Base-by-base conservation (phyloP, 805 yeast genomes). In the Cyberlindnera xishuangbannaensis region DNA sequence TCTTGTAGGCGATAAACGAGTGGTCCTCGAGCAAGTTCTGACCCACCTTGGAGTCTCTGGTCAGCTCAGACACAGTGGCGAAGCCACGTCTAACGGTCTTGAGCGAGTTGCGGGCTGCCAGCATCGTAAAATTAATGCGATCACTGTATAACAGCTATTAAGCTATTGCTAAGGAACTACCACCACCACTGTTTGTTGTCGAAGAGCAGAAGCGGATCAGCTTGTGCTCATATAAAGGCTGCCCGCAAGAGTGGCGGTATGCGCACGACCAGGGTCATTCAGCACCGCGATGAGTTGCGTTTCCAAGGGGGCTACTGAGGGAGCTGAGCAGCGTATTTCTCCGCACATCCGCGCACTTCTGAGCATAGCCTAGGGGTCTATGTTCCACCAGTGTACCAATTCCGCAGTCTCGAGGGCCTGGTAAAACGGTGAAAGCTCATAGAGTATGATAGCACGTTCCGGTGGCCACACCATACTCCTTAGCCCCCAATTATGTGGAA, bases 1-100 rank as follows among this genome's bases (percentile, higher is more conserved):
- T 73, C 71, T 87, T 87, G 77, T 90, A 90, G 63, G 86, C 81
- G 62, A 90, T 83, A 73, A 76, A 88, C 34, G 90, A 83, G 64
- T 75, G 77, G 56, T 76, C 70, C 69, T 83, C 95, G 62, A 83
- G 69, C 66, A 80, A 71, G 71, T 83, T 85, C 68, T 79, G 86
- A 62, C 69, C 64, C 37, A 83, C 92, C 64, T 80, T 78, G 42
- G 87, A 79, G 62, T 83, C 88, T 48, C 69, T 65, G 42, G 73
- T 64, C 50, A 73, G 46, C 25, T 46, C 47, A 37, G 67, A 45
- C 32, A 56, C 62, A 22, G 69, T 58, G 35, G 71, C 68, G 34
- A 65, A 47, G 37, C 67, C 59, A 51, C 70, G 65, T 36, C 44
- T 47, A 30, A 40, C 35, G 34, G 21, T 34, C 34, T 37, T 42